Evolutionary conservation across 371 early-diverging fungal genomes (phyloP), one percentile per base, ranked within the genome.

Genomic region (Choanephora cucurbitarum): DNA sequence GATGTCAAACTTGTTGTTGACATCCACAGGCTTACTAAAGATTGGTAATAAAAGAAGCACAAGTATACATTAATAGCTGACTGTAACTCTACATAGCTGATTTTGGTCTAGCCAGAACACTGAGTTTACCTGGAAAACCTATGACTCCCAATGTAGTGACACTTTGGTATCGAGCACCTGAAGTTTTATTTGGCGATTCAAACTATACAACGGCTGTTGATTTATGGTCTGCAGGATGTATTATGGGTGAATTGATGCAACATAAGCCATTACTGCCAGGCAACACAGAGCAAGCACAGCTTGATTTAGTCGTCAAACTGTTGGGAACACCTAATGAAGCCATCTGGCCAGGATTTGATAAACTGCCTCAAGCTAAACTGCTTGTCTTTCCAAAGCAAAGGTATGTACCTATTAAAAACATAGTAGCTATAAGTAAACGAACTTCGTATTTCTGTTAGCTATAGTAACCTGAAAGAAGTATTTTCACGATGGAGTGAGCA

Each of bases 91-190:
- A n/a, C n/a, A n/a, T n/a, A 89, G 90, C 93, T 39, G 96, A 96
- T 71, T 96, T 95, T 72, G 96, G 96, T 0, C 78, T 97, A 47
- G 96, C 96, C 0, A 77, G 94, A 24, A 80, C 83, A 21, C 83
- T 87, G 51, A 82, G 85, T 45, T 55, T 69, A 34, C 90, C 91
- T 2, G 51, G 68, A 0, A 74, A 83, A 44, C 85, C 92, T 13
- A 90, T 93, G 92, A 94, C 95, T 9, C 95, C 93, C 1, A 85
- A 91, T 50, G 98, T 99, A 6, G 94, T 96, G 3, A 99, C 99
- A 8, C 70, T 97, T 9, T 97, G 97, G 97, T 96, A 97, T 64
- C 84, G 98, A 49, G 82, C 97, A 6, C 98, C 98, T 0, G 97
- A 97, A 72, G 72, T 97, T 0, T 72, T 97, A 0, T 77, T 91